These are phyloP conservation scores for Favolaschia claudopus DNA, from an alignment of 768 basidiomycete genomes.

Conservation along the genomic window DNA sequence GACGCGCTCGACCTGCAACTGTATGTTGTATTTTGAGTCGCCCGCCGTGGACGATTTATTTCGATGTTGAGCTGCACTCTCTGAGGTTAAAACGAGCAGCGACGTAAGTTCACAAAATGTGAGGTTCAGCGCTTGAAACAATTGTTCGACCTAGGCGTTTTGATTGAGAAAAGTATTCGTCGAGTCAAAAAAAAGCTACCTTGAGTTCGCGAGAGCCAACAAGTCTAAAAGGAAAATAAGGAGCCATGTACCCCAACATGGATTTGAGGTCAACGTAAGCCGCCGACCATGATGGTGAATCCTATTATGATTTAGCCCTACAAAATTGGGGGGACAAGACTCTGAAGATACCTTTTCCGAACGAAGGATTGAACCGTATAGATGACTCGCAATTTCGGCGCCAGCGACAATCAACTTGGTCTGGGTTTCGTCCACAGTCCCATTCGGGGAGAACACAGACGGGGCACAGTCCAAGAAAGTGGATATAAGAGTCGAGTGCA, in stretches of 20 bases:
- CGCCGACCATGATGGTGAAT: conserved; percentile 32
- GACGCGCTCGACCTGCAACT: conserved; percentile 58
- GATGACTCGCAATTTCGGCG: conserved; percentile 59
- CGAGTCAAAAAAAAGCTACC: conserved; percentile 42
- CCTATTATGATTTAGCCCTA: conserved; percentile 23
- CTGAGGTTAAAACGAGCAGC: conserved; percentile 56
- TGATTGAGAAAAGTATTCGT: conserved; percentile 13
- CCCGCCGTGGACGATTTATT: conserved; percentile 30
- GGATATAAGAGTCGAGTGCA: conserved; percentile 83
- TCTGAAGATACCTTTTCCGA: conserved; percentile 41
- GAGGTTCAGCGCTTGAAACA: conserved; percentile 75
- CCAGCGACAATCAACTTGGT: conserved; percentile 65
- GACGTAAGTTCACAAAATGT: conserved; percentile 82
- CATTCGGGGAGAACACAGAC: conserved; percentile 74
- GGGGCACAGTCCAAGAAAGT: conserved; percentile 91
- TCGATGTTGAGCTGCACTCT: conserved; percentile 26
- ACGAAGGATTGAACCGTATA: conserved; percentile 68
- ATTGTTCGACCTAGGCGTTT: conserved; percentile 63
- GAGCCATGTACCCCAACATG: conserved; percentile 75
- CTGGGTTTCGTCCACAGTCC: conserved; percentile 65
- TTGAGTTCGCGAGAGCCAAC: conserved; percentile 62
- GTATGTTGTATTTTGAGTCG: conserved; percentile 30
- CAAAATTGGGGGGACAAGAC: conserved; percentile 8
- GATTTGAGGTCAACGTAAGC: conserved; percentile 58
- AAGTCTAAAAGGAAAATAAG: conserved; percentile 83